Base-by-base conservation (phyloP, 305 asterid species). In the Solanum aculeatissimum region DNA sequence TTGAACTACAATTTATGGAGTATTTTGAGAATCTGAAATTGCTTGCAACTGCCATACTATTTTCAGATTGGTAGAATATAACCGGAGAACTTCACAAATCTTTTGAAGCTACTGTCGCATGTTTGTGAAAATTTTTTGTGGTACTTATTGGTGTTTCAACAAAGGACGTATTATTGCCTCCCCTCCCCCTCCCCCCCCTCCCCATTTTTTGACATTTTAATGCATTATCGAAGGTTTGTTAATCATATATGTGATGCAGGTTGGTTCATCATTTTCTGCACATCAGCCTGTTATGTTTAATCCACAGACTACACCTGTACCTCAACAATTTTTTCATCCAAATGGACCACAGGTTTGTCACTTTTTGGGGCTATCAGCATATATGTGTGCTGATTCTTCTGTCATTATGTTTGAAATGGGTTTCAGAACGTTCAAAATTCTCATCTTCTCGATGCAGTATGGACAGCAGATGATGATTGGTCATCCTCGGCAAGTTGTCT, bases 401-500 rank as follows among this genome's bases (percentile, higher is more conserved):
- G 19, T 54, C 9, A 27, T 75, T 74, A 19, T 13, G 1, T 10
- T 77, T 29, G 82, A 49, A 77, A 40, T 29, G 47, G 7, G 13
- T 77, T 51, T 77, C 27, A 51, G 29, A 18, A 51, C 18, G 19
- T 29, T 77, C 82, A 77, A 77, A n/a, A 19, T 60, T 51, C 21
- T 84, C 0, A 3, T 77, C 82, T 29, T 77, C 29, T 77, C 32
- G 18, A 51, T 88, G 90, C 94, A 91, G 93, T 95, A 92, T 78
- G 97, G 94, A 49, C 99, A 95, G 89, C 99, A 94, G 86, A 93
- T 97, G 97, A 91, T 95, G 83, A 88, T 95, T 66, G 95, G 99
- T 86, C 99, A 94, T 85, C 98, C 93, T 88, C 94, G 92, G 88
- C 97, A 96, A 69, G 89, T 94, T 60, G 35, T 97, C 82, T 97